phyloP scores from a whole-genome alignment of 1,139 yeast genomes.

The Lodderomyces parapsilosis region DNA sequence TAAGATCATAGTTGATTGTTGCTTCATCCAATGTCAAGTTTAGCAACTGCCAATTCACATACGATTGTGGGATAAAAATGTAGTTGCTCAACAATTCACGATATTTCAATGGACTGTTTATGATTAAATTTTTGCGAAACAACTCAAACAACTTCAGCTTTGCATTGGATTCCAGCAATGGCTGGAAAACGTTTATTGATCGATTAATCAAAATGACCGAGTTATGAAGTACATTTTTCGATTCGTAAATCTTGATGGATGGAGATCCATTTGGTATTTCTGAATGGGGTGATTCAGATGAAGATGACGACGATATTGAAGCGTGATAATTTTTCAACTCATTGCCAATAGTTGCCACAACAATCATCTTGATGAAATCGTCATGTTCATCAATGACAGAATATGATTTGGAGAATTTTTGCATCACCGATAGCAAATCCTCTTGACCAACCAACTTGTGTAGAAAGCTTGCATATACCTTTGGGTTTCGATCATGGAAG shows the following conservation, averaged over 20 bases:
- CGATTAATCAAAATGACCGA: slow-evolving; percentile 47
- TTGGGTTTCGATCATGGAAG: slow-evolving; percentile 38
- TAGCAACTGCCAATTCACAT: slow-evolving; percentile 42
- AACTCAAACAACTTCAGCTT: slow-evolving; percentile 27
- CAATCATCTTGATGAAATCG: slow-evolving; percentile 32
- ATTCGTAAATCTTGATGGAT: slow-evolving; percentile 26
- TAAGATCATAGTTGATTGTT: slow-evolving; percentile 18
- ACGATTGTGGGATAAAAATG: slow-evolving; percentile 36
- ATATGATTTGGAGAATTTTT: slow-evolving; percentile 28
- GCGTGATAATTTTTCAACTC: slow-evolving; percentile 36
- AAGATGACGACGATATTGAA: slow-evolving; percentile 9
- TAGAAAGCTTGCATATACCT: slow-evolving; percentile 32
- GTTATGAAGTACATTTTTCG: slow-evolving; percentile 45
- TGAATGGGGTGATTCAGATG: neutral
- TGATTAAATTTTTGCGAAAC: slow-evolving; percentile 42
- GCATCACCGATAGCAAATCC: slow-evolving; percentile 19
- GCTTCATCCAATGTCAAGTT: slow-evolving; percentile 40
- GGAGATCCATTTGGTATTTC: neutral
- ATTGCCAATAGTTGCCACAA: slow-evolving; percentile 39
- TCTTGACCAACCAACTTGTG: slow-evolving; percentile 23
- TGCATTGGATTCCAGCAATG: slow-evolving; percentile 3
- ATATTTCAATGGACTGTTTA: slow-evolving; percentile 45
- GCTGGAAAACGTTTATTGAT: slow-evolving; percentile 29
- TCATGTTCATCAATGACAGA: slow-evolving; percentile 20
- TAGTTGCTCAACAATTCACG: slow-evolving; percentile 45